Evolutionary conservation across 805 yeast genomes (phyloP), one percentile per base, ranked within the genome.

Genomic region (Lachancea thermotolerans): DNA sequence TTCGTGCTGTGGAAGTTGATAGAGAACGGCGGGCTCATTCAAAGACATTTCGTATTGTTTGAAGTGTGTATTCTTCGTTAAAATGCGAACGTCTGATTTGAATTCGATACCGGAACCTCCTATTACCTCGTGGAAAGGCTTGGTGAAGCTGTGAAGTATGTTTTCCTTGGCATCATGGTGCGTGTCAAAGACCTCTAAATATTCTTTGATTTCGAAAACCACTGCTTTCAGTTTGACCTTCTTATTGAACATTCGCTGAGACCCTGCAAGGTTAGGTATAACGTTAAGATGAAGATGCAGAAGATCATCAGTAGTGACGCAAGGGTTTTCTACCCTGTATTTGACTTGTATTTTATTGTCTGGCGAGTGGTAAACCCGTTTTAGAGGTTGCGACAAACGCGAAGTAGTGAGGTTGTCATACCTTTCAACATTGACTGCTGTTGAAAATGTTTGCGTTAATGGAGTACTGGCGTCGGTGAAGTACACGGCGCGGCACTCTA

Each of bases 301-400:
- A 6, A 64, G 60, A 55, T 81, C 88, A 41, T 68, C 69, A 0
- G 81, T 81, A 1, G 85, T 82, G n/a, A 80, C 69, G 29, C 82
- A 73, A 5, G 79, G 69, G 5, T 70, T 69, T 1, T 80, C 77
- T 15, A 81, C 52, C 6, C 66, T 62, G 40, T 75, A 65, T 17
- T 73, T 75, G 8, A 75, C 66, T 29, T 72, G 54, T 10, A 75
- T 68, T 48, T 71, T 75, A 10, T 69, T 67, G 55, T 81, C 85
- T 14, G 68, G 62, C 1, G 82, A 73, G 12, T 62, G 66, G 3
- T 65, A 64, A 1, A 65, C 58, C 47, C 73, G 77, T 10, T 68
- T 57, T 0, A 76, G 60, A 0, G 79, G 74, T 50, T 79, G 81
- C 50, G 71, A 79, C 53, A 78, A 76, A 21, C 78, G 62, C 47